Base-by-base conservation (phyloP, 2,329 filamentous ascomycete species). In the Nigrospora osmanthi region DNA sequence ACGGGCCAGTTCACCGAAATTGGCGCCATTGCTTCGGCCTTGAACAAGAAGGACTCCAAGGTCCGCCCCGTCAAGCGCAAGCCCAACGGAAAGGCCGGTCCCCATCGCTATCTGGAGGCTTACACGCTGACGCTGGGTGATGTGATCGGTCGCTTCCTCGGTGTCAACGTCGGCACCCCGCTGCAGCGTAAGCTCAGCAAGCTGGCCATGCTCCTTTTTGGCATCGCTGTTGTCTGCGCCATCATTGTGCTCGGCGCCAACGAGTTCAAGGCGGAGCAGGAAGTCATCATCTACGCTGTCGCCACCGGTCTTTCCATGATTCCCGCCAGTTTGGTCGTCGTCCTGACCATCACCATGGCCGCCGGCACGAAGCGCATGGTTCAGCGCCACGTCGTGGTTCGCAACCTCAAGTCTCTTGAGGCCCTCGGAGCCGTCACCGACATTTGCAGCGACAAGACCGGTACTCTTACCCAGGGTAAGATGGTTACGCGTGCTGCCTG, bases 221-320 rank as follows among this genome's bases (percentile, higher is more conserved):
- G 69, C 30, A 75, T 85, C 42, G 83, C 83, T 3, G 75, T 87
- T 12, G 55, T 87, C 23, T 83, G 82, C 49, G 82, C 82, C 10
- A 76, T 87, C 52, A 79, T 87, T 53, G 82, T 86, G 35, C 72
- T 85, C 38, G 82, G 70, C 7, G 78, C 82, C 44, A 86, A 84
- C 61, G 54, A 71, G 1, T 81, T 79, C 58, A 62, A 67, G n/a
- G 60, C 63, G 33, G 63, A 69, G 31, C 69, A 71, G 28, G 78
- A 83, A 52, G 79, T 84, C 48, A 79, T 84, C 52, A 83, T 81
- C 50, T 81, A 80, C 49, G 77, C 76, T 2, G 76, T 81, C 14
- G 76, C 75, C 4, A 75, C 72, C 5, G 72, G 72, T n/a, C 61
- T 81, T 28, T 75, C 71, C 31, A 80, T 80, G 75, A 78, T 81